These are phyloP conservation scores for Phyllostachys edulis DNA, from an alignment of 176 grass and related monocot species.

Conservation along the genomic window DNA sequence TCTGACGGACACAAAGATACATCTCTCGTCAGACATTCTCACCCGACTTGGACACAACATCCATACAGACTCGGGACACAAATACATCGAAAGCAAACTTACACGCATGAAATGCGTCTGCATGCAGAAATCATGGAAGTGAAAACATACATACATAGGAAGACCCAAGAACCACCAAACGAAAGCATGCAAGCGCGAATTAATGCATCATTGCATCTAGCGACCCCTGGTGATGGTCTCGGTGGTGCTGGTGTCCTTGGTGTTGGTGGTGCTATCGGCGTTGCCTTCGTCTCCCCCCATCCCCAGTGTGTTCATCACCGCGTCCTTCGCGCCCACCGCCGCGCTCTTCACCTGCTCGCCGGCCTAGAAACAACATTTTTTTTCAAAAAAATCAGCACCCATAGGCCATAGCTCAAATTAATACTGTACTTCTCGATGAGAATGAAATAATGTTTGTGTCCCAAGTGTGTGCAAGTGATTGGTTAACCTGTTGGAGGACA, in stretches of 20 bases:
- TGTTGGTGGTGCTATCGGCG: background rate
- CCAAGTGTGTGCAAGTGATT: too few species aligned
- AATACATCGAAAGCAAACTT: background rate
- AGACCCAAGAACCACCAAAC: too few species aligned
- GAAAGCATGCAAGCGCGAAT: background rate
- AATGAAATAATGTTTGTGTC: background rate
- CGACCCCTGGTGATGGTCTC: constrained; percentile 38
- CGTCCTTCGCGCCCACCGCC: constrained; percentile 59
- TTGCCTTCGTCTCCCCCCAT: constrained; percentile 33
- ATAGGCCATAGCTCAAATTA: background rate
- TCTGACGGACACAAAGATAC: background rate
- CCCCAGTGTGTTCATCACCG: constrained; percentile 62
- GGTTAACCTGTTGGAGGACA: constrained; percentile 50
- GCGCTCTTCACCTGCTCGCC: constrained; percentile 54
- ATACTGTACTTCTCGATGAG: background rate
- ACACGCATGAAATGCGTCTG: background rate
- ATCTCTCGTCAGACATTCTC: background rate
- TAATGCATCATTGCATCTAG: background rate
- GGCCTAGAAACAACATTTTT: constrained; percentile 18
- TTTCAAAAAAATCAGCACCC: background rate
- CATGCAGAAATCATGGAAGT: background rate
- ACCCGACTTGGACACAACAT: background rate
- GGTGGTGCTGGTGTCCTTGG: constrained; percentile 22
- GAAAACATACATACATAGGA: background rate
- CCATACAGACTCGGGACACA: constrained; percentile 13